Evolutionary conservation across 2,329 filamentous ascomycete genomes (phyloP).

Genomic region (Tolypocladium endophyticum): DNA sequence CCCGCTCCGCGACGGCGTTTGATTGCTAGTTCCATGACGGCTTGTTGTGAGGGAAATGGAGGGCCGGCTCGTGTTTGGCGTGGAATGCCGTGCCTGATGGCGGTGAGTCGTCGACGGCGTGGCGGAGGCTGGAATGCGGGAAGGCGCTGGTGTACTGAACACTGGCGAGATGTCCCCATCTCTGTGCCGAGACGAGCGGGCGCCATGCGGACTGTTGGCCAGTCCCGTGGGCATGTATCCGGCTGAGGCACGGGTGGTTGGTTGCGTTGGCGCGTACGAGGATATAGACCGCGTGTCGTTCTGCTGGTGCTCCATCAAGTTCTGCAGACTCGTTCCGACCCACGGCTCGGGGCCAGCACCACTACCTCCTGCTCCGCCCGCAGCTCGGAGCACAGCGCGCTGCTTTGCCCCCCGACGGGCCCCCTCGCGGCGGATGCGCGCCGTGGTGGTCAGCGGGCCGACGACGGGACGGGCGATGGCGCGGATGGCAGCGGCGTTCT

Average conservation of each 20-base stretch:
- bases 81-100: not conserved
- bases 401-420: slow-evolving; percentile 13
- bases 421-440: slow-evolving; percentile 11
- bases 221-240: not conserved
- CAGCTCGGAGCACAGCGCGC: slow-evolving; percentile 7
- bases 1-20: not conserved
- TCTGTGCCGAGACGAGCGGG: not conserved
- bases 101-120: not conserved
- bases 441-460: slow-evolving; percentile 17
- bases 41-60: not conserved
- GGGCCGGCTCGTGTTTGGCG: not conserved
- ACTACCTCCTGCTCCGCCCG: not conserved
- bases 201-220: not conserved
- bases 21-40: not conserved
- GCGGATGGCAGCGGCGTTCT: slow-evolving; percentile 41
- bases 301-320: slow-evolving; percentile 31
- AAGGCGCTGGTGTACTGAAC: not conserved
- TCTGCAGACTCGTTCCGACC: slow-evolving; percentile 24
- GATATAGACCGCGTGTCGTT: slow-evolving; percentile 17
- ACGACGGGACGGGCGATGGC: slow-evolving; percentile 42
- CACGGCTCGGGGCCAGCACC: slow-evolving; percentile 8
- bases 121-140: not conserved
- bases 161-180: not conserved
- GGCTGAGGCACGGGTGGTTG: not conserved
- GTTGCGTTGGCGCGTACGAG: not conserved